These are phyloP conservation scores for Raffaelea arxii DNA, from an alignment of 2,329 filamentous ascomycete species.

Conservation along the genomic window DNA sequence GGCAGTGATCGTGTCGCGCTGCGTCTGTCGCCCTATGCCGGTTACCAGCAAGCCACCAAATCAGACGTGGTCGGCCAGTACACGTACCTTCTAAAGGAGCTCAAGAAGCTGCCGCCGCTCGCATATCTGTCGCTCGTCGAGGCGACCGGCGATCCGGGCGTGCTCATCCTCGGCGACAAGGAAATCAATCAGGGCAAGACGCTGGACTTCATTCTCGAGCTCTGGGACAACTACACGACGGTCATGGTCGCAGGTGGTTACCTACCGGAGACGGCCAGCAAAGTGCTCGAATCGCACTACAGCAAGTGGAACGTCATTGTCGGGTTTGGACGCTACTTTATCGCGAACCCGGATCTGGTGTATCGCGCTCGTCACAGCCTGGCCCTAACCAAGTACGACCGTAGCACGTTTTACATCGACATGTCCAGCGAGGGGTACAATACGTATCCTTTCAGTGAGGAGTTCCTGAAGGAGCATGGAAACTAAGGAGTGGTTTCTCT, in stretches of 20 bases:
- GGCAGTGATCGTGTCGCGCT: slow-evolving; percentile 13
- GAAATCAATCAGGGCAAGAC: slow-evolving; percentile 24
- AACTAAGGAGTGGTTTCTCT: neutral
- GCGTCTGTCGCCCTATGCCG: slow-evolving; percentile 38
- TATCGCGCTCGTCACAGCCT: slow-evolving; percentile 28
- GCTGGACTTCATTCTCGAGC: slow-evolving; percentile 20
- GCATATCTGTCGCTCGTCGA: slow-evolving; percentile 51
- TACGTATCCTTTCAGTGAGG: slow-evolving; percentile 24
- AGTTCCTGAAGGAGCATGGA: slow-evolving; percentile 8
- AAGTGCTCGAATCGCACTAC: slow-evolving; percentile 18
- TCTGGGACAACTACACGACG: slow-evolving; percentile 19
- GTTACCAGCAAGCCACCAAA: slow-evolving; percentile 34
- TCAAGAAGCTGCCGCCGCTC: slow-evolving; percentile 19
- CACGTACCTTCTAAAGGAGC: slow-evolving; percentile 1
- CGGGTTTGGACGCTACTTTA: slow-evolving; percentile 31
- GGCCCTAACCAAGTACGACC: slow-evolving; percentile 24
- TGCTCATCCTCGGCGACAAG: slow-evolving; percentile 24
- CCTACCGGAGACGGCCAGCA: slow-evolving; percentile 14
- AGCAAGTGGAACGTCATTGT: slow-evolving; percentile 19
- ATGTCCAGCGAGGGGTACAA: slow-evolving; percentile 27
- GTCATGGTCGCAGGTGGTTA: slow-evolving; percentile 22
- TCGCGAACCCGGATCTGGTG: slow-evolving; percentile 33
- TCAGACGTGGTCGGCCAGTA: slow-evolving; percentile 2
- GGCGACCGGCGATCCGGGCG: slow-evolving; percentile 25
- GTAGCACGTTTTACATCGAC: slow-evolving; percentile 26